A percentile compares a stretch with the other conserved stretches of the same genome.
These are phyloP conservation scores for Umbelopsis sp. DNA, from an alignment of 192 early-diverging fungal species.

Conservation along the genomic window DNA sequence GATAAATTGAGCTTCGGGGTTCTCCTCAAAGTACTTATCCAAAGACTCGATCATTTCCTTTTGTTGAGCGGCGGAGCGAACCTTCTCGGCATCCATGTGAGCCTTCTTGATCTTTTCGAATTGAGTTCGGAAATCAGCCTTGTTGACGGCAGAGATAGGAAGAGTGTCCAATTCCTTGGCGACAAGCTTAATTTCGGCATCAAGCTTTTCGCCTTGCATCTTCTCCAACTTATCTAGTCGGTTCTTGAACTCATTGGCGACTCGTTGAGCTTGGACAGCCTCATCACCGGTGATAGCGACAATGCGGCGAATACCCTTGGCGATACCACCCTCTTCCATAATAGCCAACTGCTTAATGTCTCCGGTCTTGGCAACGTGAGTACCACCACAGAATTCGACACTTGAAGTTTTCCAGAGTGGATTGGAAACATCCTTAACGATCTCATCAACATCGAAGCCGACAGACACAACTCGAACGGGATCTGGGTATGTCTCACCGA, in stretches of 20 bases:
- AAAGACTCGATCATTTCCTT: conserved; percentile 84
- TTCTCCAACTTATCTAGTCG: conserved; percentile 64
- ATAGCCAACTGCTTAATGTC: conserved; percentile 88
- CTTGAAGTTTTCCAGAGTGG: conserved; percentile 81
- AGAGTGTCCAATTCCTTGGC: conserved; percentile 81
- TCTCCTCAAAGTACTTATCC: conserved; percentile 69
- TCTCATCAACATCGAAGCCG: conserved; percentile 83
- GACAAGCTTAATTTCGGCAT: conserved; percentile 76
- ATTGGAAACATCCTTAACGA: conserved; percentile 81
- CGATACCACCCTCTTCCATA: conserved; percentile 89
- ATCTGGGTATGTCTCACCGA: conserved; percentile 98
- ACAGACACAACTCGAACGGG: conserved; percentile 96
- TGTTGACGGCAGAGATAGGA: conserved; percentile 77
- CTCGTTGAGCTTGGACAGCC: conserved; percentile 65
- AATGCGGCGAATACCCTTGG: conserved; percentile 96
- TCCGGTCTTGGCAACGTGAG: conserved; percentile 88
- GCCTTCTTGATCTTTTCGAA: conserved; percentile 77
- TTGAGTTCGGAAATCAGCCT: conserved; percentile 72
- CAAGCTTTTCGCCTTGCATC: conserved; percentile 67
- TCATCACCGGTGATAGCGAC: conserved; percentile 94
- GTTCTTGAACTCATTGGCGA: conserved; percentile 69
- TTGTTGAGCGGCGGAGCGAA: conserved; percentile 78
- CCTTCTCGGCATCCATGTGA: conserved; percentile 90
- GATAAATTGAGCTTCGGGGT: conserved; percentile 61
- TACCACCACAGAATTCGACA: conserved; percentile 98